phyloP scores from a whole-genome alignment of 768 basidiomycete genomes.

The Serpula lacrymans region DNA sequence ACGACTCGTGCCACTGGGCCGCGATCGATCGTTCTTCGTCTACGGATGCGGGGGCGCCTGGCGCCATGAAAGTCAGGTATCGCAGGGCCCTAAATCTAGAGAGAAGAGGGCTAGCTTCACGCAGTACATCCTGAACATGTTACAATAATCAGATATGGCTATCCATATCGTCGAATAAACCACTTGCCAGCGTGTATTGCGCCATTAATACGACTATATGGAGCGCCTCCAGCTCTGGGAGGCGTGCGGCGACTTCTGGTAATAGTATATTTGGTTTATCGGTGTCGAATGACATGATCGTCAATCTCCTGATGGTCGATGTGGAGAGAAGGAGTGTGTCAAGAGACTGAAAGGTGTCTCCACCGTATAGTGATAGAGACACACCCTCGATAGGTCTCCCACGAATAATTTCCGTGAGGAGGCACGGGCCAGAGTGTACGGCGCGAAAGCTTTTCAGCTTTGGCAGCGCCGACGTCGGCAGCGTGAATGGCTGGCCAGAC shows the following conservation, averaged over 20 bases:
- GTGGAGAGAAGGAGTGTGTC: conserved; percentile 40
- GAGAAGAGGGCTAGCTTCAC: conserved; percentile 38
- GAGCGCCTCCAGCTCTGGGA: conserved; percentile 53
- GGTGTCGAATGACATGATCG: conserved; percentile 56
- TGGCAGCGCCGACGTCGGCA: conserved; percentile 44
- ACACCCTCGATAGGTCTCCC: conserved; percentile 48
- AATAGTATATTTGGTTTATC: conserved; percentile 42
- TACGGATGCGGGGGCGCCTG: conserved; percentile 18
- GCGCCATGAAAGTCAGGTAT: conserved; percentile 62
- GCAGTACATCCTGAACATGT: conserved; percentile 36
- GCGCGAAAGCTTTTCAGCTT: conserved; percentile 48
- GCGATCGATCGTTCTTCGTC: conserved; percentile 50
- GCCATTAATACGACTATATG: conserved; percentile 57
- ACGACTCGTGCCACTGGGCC: conserved; percentile 51
- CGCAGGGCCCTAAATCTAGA: conserved; percentile 39
- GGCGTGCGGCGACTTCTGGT: conserved; percentile 41
- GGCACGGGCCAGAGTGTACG: conserved; percentile 45
- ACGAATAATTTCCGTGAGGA: conserved; percentile 43
- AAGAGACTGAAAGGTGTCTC: conserved; percentile 37
- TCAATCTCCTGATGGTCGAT: conserved; percentile 44
- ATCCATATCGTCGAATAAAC: not conserved
- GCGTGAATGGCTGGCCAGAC: conserved; percentile 27
- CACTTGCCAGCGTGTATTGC: conserved; percentile 44
- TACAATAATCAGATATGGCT: not conserved
- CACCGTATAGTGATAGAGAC: conserved; percentile 50